phyloP scores from a whole-genome alignment of 2,329 filamentous ascomycete species.

The Harringtonia lauricola region DNA sequence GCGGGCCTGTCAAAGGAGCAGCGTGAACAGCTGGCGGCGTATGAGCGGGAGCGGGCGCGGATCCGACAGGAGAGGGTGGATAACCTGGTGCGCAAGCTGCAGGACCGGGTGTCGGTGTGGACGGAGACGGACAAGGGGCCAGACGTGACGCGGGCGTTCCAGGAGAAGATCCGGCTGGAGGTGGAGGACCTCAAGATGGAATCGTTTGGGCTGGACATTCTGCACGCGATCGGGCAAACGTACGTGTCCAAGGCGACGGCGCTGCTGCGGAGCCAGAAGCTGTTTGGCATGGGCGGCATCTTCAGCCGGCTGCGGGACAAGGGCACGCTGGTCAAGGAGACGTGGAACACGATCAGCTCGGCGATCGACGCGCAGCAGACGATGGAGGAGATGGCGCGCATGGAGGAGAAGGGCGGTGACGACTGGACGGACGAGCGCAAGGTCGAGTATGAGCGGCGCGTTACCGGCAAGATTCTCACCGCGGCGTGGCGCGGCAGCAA shows the following conservation, averaged over 20 bases:
- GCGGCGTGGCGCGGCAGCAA: slow-evolving; percentile 94
- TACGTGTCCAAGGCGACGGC: slow-evolving; percentile 81
- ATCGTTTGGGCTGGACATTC: slow-evolving; percentile 89
- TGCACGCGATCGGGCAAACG: slow-evolving; percentile 86
- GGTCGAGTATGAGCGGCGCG: slow-evolving; percentile 86
- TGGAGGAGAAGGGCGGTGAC: slow-evolving; percentile 89
- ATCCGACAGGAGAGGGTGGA: slow-evolving; percentile 81
- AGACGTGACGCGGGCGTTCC: slow-evolving; percentile 81
- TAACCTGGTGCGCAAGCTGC: slow-evolving; percentile 70
- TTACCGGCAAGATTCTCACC: slow-evolving; percentile 95
- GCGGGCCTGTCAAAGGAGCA: slow-evolving; percentile 81
- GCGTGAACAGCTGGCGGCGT: slow-evolving; percentile 78
- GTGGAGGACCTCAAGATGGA: slow-evolving; percentile 99
- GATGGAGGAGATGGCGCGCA: slow-evolving; percentile 97
- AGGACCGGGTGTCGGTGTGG: slow-evolving; percentile 87
- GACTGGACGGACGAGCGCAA: slow-evolving; percentile 98
- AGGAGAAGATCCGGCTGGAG: slow-evolving; percentile 88
- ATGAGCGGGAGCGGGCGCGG: slow-evolving; percentile 73
- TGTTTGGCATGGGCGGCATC: slow-evolving; percentile 91
- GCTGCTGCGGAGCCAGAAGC: slow-evolving; percentile 90
- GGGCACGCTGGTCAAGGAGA: slow-evolving; percentile 93
- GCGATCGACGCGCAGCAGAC: slow-evolving; percentile 96
- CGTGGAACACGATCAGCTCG: slow-evolving; percentile 93
- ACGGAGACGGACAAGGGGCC: slow-evolving; percentile 87
- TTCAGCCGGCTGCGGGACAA: slow-evolving; percentile 92